phyloP scores from a whole-genome alignment of 331 rosid genomes.

The Dryas integrifolia region DNA sequence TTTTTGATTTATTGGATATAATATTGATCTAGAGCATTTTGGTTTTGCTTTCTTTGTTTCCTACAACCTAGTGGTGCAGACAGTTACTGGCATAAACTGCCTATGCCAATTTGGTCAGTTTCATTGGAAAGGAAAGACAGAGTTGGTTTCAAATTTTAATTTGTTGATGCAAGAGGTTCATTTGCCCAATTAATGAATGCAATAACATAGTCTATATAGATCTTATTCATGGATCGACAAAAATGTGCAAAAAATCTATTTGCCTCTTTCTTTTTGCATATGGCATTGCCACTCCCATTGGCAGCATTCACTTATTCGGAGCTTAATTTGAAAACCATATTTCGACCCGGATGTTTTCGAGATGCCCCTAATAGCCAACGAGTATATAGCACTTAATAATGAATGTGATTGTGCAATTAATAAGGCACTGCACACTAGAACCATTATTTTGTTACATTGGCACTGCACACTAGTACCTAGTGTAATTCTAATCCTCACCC shows the following conservation, averaged over 20 bases:
- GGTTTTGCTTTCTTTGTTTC: neutral
- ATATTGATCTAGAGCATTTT: neutral
- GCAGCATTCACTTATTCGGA: neutral
- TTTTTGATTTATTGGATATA: neutral
- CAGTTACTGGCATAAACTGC: no score
- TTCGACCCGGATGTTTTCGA: no score
- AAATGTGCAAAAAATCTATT: constrained; percentile 5
- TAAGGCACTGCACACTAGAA: no score
- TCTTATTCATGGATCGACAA: neutral
- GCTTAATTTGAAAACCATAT: neutral
- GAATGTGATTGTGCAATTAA: no score
- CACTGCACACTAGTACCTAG: no score
- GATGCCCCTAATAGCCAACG: no score
- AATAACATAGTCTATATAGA: no score
- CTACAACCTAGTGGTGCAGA: no score
- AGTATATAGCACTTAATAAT: no score
- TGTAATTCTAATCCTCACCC: no score
- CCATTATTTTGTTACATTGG: no score
- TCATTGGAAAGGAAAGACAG: neutral
- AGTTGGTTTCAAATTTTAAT: neutral
- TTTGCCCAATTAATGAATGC: no score
- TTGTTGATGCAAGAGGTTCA: neutral
- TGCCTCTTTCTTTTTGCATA: neutral
- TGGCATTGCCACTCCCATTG: neutral
- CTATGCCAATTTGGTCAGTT: neutral